Base-by-base conservation (phyloP, 228 moss, liverwort and hornwort species). In the Sphagnum fallax region DNA sequence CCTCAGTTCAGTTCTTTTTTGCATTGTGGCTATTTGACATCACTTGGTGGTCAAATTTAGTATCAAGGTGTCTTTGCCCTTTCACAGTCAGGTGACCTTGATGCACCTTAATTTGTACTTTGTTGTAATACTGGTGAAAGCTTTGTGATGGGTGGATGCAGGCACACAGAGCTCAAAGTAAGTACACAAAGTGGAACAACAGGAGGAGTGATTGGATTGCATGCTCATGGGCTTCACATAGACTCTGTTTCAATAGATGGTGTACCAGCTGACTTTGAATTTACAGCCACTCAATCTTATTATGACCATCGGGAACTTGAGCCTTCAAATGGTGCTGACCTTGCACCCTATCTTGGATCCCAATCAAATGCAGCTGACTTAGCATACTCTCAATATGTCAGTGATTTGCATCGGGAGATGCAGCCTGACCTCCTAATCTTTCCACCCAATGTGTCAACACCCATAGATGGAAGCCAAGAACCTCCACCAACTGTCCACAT, bases 121-220 rank as follows among this genome's bases (percentile, higher is more conserved):
- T 32, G 32, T 32, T 32, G 32, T 32, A 32, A 32, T 32, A 32
- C 32, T 3, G 32, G 32, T 32, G 32, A 32, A 32, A 32, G 32
- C 32, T 32, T 32, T 32, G 32, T 32, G 32, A 32, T 50, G 65
- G 13, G 10, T 65, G 32, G 48, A 65, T 52, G 55, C 83, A 94
- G 94, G 80, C 88, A 93, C 62, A 91, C 97, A 73, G 97, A 98
- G 78, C 79, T 98, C 62, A 90, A 85, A 71, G 91, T 98, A 61
- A 75, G 82, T 52, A 74, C 80, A 65, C 91, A 90, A 53, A 88
- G 85, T 70, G 88, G 79, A 69, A 88, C 92, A 50, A 79, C 77
- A 61, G 84, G 78, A 63, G 90, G 87, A 70, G 77, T 79, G 32
- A 87, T 98, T 69, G 91, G 93, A 14, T 80, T 98, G 75, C 90